Base-by-base conservation (phyloP, 306 rosid species). In the Vigna angularis region DNA sequence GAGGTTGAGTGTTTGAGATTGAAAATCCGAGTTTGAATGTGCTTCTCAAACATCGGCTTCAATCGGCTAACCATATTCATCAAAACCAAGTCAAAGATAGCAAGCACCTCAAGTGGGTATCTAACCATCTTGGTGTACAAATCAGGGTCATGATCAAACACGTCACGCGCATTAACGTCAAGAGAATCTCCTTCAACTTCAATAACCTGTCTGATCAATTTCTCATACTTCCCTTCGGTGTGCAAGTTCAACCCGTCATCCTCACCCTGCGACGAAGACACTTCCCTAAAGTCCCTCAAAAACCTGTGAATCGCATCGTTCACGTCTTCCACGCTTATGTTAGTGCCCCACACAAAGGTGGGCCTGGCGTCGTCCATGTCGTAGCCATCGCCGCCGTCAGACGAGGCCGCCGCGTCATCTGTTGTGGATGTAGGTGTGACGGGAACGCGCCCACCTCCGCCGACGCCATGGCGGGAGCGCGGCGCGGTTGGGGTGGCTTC, bases 101-200 rank as follows among this genome's bases (percentile, higher is more conserved):
- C 99, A 4, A 95, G 96, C 52, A 95, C 99, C 88, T 95, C 99
- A 3, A 95, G 98, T 1, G 99, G 98, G 32, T 89, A 95, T 66
- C 99, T 86, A 4, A 91, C 96, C 98, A 95, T 89, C 89, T 95
- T 95, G 9, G 91, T 88, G 51, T 95, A 95, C 86, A 95, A 85
- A 77, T 95, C 98, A 0, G 94, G 84, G 76, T 95, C 99, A 36
- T 95, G 94, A 81, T 85, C 95, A 74, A 93, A 91, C 82, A 95
- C 93, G 38, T 95, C 92, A 16, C 70, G 89, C 0, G 99, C 98
- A 80, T 95, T 82, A 11, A 95, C 98, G 34, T 93, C 93, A 0
- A 95, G 87, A 3, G 96, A 91, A 20, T 91, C 98, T 0, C 93
- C 98, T 66, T 95, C 98, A 2, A 85, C 15, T 61, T 95, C 99